Percentiles rank a stretch among this genome's conserved stretches.
Evolutionary conservation across 768 basidiomycete species (phyloP).

Genomic region (Rhodotorula kratochvilovae): DNA sequence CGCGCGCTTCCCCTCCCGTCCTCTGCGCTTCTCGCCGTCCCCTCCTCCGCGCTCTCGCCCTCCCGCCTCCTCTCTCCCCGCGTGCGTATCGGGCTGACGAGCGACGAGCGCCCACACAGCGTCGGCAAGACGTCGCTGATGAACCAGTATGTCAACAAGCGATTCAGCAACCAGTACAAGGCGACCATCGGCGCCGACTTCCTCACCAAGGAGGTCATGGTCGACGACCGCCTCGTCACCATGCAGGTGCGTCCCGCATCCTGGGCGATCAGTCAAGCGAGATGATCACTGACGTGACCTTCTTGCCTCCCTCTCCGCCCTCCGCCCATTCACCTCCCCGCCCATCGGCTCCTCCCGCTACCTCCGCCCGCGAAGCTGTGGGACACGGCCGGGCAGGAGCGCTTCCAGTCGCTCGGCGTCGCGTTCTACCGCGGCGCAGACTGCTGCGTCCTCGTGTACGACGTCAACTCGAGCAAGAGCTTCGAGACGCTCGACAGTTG

Average conservation of each 20-base stretch:
- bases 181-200: constrained; percentile 97
- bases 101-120: too few species aligned
- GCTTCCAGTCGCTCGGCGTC: constrained; percentile 97
- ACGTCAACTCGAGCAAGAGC: constrained; percentile 96
- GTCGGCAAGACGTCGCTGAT: constrained; percentile 99
- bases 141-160: constrained; percentile 99
- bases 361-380: constrained; percentile 61
- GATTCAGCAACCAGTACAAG: constrained; percentile 99
- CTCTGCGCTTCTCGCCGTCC: too few species aligned
- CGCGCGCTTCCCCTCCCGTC: too few species aligned
- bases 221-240: constrained; percentile 93
- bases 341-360: too few species aligned
- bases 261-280: not conserved
- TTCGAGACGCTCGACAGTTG: constrained; percentile 98
- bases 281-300: not conserved
- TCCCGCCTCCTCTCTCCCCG: too few species aligned
- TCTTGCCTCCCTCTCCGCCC: not conserved
- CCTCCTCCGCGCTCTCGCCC: not conserved
- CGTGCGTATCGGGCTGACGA: too few species aligned
- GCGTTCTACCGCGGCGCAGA: constrained; percentile 99
- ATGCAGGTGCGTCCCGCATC: constrained; percentile 68
- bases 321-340: not conserved
- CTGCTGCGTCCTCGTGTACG: constrained; percentile 97
- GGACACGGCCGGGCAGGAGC: constrained; percentile 99
- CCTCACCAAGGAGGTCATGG: constrained; percentile 97